Percentiles rank a stretch among this genome's conserved stretches.
These are phyloP conservation scores for Neonectria hederae DNA, from an alignment of 2,329 filamentous ascomycete species.

Conservation along the genomic window DNA sequence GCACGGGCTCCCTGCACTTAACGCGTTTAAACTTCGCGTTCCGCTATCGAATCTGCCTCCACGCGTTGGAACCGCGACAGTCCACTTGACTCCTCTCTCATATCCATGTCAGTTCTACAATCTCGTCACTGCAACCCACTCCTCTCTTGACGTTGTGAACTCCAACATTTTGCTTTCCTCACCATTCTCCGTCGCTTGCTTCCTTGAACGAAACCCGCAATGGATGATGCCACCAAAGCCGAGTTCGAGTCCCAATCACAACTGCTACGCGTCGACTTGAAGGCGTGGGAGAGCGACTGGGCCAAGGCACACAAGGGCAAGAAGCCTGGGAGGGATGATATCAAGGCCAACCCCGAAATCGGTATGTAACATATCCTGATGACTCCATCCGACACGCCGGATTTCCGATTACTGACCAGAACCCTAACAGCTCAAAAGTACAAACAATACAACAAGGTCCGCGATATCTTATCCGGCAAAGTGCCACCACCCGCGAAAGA, in stretches of 20 bases:
- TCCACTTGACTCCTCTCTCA: constrained; percentile 18
- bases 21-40: constrained; percentile 41
- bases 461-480: constrained; percentile 68
- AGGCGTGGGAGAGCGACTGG: constrained; percentile 78
- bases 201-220: constrained; percentile 36
- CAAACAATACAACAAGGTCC: constrained; percentile 76
- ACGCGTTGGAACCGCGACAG: constrained; percentile 37
- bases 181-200: background rate
- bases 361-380: constrained; percentile 57
- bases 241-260: constrained; percentile 61
- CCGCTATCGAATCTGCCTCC: constrained; percentile 14
- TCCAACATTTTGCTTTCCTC: background rate
- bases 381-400: background rate
- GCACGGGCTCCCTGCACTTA: background rate
- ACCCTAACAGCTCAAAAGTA: constrained; percentile 71
- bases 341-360: constrained; percentile 77
- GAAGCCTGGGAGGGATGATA: constrained; percentile 78
- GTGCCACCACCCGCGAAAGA: constrained; percentile 52
- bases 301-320: constrained; percentile 68
- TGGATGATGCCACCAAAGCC: constrained; percentile 58
- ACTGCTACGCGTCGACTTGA: constrained; percentile 73
- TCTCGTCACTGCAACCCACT: background rate
- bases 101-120: constrained; percentile 12
- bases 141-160: background rate
- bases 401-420: background rate